These are phyloP conservation scores for Septoria linicola DNA, from an alignment of 2,329 filamentous ascomycete species.

Conservation along the genomic window DNA sequence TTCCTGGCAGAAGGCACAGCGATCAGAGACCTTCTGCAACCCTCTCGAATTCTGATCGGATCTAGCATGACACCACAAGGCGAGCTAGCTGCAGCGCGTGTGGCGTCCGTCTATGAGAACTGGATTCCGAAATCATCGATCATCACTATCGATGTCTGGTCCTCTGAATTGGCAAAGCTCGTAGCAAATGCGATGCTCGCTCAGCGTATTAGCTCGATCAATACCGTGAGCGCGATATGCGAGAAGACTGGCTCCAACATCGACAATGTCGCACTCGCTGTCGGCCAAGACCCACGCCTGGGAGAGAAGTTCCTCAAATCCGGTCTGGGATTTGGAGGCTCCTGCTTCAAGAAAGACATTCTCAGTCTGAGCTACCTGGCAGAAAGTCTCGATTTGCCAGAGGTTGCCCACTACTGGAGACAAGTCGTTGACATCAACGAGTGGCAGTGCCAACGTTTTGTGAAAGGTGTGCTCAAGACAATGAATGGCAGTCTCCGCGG, in stretches of 20 bases:
- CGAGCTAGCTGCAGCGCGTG: slow-evolving; percentile 59
- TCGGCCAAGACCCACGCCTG: slow-evolving; percentile 67
- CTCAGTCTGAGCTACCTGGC: slow-evolving; percentile 71
- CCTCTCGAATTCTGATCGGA: slow-evolving; percentile 73
- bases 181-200: slow-evolving; percentile 77
- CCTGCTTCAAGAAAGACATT: slow-evolving; percentile 79
- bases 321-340: slow-evolving; percentile 73
- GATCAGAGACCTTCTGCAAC: slow-evolving; percentile 65
- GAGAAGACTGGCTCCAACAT: slow-evolving; percentile 72
- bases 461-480: slow-evolving; percentile 61
- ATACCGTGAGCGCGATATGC: slow-evolving; percentile 73
- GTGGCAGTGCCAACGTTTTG: slow-evolving; percentile 68
- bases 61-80: slow-evolving; percentile 61
- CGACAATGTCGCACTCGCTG: slow-evolving; percentile 65
- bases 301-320: slow-evolving; percentile 71
- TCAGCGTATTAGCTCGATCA: slow-evolving; percentile 76
- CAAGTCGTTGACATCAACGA: slow-evolving; percentile 74
- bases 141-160: slow-evolving; percentile 70
- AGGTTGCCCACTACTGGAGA: slow-evolving; percentile 73
- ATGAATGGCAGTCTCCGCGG: slow-evolving; percentile 66
- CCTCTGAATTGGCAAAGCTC: slow-evolving; percentile 74
- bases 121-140: slow-evolving; percentile 69
- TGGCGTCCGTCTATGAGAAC: slow-evolving; percentile 64
- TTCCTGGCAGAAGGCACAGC: slow-evolving; percentile 77
- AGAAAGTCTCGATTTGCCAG: slow-evolving; percentile 65